phyloP scores from a whole-genome alignment of 2,329 filamentous ascomycete genomes.

The Beauveria asiatica region DNA sequence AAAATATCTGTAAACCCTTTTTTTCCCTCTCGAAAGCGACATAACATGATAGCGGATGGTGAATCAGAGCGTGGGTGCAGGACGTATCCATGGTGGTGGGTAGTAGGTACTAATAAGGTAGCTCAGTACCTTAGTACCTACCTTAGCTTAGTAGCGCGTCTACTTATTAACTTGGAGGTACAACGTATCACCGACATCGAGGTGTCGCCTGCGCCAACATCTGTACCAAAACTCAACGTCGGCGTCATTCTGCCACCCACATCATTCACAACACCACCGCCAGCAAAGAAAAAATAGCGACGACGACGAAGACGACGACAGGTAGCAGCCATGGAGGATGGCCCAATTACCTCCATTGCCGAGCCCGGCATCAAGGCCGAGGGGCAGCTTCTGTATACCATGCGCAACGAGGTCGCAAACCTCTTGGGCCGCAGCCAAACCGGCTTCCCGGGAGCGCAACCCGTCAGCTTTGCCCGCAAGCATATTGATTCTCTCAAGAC shows the following conservation, averaged over 20 bases:
- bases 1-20: too few species aligned
- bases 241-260: neutral
- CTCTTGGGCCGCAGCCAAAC: constrained; percentile 62
- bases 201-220: neutral
- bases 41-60: too few species aligned
- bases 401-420: constrained; percentile 65
- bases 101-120: too few species aligned
- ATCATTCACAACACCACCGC: neutral
- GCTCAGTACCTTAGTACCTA: too few species aligned
- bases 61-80: too few species aligned
- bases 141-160: neutral
- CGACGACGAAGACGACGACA: too few species aligned
- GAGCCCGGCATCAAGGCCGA: constrained; percentile 59
- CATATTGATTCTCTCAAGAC: constrained; percentile 76
- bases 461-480: constrained; percentile 77
- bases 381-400: constrained; percentile 46
- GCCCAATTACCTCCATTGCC: constrained; percentile 42
- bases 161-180: neutral
- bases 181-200: neutral
- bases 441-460: constrained; percentile 83
- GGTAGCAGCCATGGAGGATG: constrained; percentile 14
- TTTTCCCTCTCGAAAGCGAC: too few species aligned
- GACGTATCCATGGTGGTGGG: too few species aligned
- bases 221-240: neutral
- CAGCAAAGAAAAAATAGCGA: neutral